These are phyloP conservation scores for Saposhnikovia divaricata DNA, from an alignment of 129 eudicot genomes.

Conservation along the genomic window DNA sequence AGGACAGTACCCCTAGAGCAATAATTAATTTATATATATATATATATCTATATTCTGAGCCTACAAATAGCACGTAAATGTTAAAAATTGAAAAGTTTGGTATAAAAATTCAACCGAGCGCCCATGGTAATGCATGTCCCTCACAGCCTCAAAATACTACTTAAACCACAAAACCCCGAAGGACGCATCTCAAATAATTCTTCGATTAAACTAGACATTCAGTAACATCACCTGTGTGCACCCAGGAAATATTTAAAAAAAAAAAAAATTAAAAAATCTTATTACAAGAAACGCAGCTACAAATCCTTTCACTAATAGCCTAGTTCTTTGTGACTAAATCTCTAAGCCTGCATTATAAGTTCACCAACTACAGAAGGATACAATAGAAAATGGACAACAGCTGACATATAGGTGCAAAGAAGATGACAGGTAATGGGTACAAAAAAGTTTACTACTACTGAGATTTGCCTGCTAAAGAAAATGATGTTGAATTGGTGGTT, in stretches of 20 bases:
- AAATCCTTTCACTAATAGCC: not conserved
- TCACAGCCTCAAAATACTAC: not conserved
- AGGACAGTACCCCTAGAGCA: not conserved
- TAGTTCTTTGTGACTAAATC: not conserved
- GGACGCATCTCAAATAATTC: not conserved
- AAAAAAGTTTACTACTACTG: not conserved
- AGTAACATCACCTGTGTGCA: not conserved
- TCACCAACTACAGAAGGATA: not conserved
- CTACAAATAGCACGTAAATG: not conserved
- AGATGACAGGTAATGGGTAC: not conserved
- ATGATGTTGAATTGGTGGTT: not conserved
- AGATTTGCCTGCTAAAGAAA: not conserved
- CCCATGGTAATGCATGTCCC: not conserved
- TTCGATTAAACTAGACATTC: not conserved
- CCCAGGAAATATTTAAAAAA: not conserved
- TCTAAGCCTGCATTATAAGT: not conserved
- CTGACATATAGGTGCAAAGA: not conserved
- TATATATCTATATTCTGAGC: not conserved
- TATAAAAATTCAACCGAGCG: not conserved
- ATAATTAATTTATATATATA: too few relatives aligned
- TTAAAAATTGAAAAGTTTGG: not conserved
- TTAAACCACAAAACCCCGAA: not conserved
- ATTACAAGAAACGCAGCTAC: not conserved
- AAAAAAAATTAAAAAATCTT: too few relatives aligned
- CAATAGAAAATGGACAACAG: not conserved